A percentile compares a stretch with the other conserved stretches of the same genome.
These are phyloP conservation scores for Verticillium nonalfalfae DNA, from an alignment of 2,329 filamentous ascomycete genomes.

Conservation along the genomic window DNA sequence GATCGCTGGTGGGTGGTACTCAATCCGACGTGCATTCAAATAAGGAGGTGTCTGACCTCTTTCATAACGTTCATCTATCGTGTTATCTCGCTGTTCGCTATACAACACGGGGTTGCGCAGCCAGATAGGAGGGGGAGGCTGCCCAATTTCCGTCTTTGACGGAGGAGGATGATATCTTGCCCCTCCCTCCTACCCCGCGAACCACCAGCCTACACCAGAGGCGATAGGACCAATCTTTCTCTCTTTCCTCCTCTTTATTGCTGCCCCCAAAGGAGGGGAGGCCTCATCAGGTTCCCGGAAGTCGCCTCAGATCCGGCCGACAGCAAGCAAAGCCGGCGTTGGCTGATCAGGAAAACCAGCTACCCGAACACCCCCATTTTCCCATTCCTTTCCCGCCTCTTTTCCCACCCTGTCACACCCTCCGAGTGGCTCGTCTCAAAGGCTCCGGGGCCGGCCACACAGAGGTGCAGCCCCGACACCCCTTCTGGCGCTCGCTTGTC, in stretches of 20 bases:
- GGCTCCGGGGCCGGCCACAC: background rate
- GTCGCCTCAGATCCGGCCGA: background rate
- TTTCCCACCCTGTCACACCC: background rate
- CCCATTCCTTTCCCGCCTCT: background rate
- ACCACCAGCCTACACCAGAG: background rate
- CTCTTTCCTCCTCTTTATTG: background rate
- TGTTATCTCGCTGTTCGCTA: background rate
- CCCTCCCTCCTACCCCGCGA: background rate
- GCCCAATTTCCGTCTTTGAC: background rate
- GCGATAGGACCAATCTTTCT: background rate
- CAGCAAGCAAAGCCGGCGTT: background rate
- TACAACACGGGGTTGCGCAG: background rate
- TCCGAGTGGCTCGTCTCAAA: background rate
- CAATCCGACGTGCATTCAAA: background rate
- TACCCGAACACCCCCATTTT: no score
- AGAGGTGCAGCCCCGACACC: background rate
- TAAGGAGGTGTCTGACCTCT: background rate
- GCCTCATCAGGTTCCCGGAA: background rate
- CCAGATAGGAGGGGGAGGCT: background rate
- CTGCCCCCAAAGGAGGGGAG: background rate
- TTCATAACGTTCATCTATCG: background rate
- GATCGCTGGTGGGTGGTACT: background rate
- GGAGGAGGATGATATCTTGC: background rate
- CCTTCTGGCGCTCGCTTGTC: background rate
- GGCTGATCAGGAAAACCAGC: no score